Conservation (phyloP, 169 alveolate genomes). For the Cyclospora cayetanensis region DNA sequence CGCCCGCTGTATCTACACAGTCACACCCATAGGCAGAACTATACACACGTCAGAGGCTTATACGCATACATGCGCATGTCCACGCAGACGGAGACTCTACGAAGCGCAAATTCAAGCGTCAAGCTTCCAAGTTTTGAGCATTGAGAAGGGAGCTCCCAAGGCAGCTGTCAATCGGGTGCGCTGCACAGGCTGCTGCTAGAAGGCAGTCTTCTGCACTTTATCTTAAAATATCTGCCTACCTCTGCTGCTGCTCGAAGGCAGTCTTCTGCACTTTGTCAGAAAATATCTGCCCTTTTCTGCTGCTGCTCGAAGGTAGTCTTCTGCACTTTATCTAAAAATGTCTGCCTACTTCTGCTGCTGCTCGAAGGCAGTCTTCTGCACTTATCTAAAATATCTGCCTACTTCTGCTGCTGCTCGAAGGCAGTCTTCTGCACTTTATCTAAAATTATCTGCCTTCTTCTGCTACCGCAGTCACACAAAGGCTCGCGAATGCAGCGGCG, state of each 20-base stretch:
- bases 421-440: not conserved
- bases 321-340: too few relatives aligned
- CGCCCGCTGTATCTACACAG: too few relatives aligned
- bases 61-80: too few relatives aligned
- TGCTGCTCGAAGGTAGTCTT: not conserved
- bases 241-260: not conserved
- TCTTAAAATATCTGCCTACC: too few relatives aligned
- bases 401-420: not conserved
- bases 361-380: not conserved
- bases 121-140: conserved; percentile 67
- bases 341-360: too few relatives aligned
- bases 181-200: not conserved
- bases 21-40: too few relatives aligned
- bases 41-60: too few relatives aligned
- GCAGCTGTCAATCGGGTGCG: conserved; percentile 65
- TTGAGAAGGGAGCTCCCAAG: conserved; percentile 64
- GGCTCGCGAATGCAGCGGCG: too few relatives aligned
- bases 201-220: not conserved
- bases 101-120: conserved; percentile 68
- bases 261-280: not conserved
- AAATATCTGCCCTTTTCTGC: too few relatives aligned
- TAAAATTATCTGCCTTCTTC: too few relatives aligned
- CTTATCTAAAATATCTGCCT: too few relatives aligned
- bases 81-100: conserved; percentile 42
- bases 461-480: too few relatives aligned